Evolutionary conservation across 345 rosid species (phyloP).

Genomic region (Lepidium sativum): DNA sequence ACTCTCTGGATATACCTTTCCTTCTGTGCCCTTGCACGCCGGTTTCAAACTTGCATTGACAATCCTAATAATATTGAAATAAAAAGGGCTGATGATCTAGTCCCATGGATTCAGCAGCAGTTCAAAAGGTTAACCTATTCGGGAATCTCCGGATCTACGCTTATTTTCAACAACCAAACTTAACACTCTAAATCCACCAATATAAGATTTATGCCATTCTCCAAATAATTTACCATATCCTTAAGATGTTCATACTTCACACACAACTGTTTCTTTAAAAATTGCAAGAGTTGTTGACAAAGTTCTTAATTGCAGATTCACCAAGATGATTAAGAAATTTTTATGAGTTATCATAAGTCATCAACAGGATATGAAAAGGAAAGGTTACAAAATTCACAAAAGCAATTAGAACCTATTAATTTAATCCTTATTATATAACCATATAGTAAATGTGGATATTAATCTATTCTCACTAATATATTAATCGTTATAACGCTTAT

Average conservation of each 20-base stretch:
- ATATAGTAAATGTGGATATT: constrained; percentile 5
- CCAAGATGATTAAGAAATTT: neutral
- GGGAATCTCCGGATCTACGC: too few relatives aligned
- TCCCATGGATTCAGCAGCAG: too few relatives aligned
- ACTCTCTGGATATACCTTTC: too few relatives aligned
- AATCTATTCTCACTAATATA: neutral
- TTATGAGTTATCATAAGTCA: constrained; percentile 32
- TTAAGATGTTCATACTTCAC: neutral
- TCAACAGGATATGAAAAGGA: constrained; percentile 12
- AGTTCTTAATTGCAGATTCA: neutral
- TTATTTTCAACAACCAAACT: too few relatives aligned
- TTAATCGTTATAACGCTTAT: neutral
- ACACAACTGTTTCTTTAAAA: neutral
- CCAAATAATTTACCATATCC: neutral
- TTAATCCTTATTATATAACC: neutral
- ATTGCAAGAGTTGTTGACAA: neutral
- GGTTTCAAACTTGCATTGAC: too few relatives aligned
- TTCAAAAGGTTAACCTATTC: too few relatives aligned
- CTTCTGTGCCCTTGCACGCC: too few relatives aligned
- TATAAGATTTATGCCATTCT: neutral
- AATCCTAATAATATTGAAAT: too few relatives aligned
- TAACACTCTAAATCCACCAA: too few relatives aligned
- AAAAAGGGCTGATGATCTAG: too few relatives aligned
- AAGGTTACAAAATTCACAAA: neutral
- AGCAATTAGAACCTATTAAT: neutral